These are phyloP conservation scores for Coniferiporia weirii DNA, from an alignment of 1,284 basidiomycete species.

Conservation along the genomic window DNA sequence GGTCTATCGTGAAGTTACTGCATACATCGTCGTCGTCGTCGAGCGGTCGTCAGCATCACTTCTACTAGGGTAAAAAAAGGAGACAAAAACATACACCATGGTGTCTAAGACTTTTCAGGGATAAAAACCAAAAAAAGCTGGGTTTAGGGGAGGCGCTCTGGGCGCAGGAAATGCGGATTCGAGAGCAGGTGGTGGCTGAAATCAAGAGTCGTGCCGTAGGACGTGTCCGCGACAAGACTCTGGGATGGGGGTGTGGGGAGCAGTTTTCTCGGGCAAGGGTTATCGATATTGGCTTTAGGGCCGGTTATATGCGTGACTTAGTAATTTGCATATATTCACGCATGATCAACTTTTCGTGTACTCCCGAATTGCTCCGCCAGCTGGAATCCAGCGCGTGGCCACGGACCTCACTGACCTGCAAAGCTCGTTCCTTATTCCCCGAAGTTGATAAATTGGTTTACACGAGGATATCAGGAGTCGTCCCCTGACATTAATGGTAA, in stretches of 20 bases:
- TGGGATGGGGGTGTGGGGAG: background rate
- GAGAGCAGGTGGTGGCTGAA: background rate
- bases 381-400: too few species aligned
- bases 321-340: too few species aligned
- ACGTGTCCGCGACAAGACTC: constrained; percentile 2
- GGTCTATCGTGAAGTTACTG: constrained; percentile 87
- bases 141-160: background rate
- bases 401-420: too few species aligned
- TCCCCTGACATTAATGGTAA: too few species aligned
- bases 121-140: constrained; percentile 11
- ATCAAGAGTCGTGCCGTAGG: constrained; percentile 1
- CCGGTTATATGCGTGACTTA: background rate
- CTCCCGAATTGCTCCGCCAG: too few species aligned
- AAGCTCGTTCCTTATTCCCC: too few species aligned
- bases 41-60: constrained; percentile 1
- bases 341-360: too few species aligned
- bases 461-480: too few species aligned
- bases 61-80: background rate
- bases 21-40: constrained; percentile 21
- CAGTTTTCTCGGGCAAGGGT: background rate
- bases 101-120: constrained; percentile 35
- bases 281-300: constrained; percentile 1
- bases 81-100: constrained; percentile 66
- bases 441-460: too few species aligned
- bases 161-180: background rate